These are phyloP conservation scores for Pseudotsuga menziesii DNA, from an alignment of 75 land plant genomes.

Conservation along the genomic window DNA sequence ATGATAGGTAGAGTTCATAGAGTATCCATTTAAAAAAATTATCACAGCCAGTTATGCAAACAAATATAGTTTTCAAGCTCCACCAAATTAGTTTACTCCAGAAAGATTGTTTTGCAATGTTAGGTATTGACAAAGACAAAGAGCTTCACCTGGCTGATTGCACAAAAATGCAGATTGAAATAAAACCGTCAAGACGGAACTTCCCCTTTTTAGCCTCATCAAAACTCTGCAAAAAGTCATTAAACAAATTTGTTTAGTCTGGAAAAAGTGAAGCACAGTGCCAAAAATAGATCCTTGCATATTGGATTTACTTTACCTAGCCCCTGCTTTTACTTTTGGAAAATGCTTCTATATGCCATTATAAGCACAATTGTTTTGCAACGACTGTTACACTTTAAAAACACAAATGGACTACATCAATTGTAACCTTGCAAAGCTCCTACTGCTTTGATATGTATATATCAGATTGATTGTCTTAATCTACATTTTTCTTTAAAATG, in stretches of 20 bases:
- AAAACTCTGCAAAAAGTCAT: constrained; percentile 55
- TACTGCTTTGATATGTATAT: no score
- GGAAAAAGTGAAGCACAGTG: background rate
- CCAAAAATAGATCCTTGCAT: background rate
- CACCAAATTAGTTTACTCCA: background rate
- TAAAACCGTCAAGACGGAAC: constrained; percentile 72
- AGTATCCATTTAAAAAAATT: background rate
- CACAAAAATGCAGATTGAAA: constrained; percentile 81
- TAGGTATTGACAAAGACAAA: background rate
- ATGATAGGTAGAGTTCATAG: background rate
- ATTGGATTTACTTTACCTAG: background rate
- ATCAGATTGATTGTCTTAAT: no score
- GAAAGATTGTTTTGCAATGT: background rate
- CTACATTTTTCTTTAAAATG: no score
- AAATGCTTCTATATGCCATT: no score
- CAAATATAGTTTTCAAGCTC: background rate
- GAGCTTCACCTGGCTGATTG: constrained; percentile 68
- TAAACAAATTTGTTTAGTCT: background rate
- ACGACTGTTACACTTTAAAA: no score
- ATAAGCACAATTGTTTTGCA: no score
- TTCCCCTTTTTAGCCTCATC: constrained; percentile 62
- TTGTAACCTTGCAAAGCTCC: no score
- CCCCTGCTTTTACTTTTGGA: no score
- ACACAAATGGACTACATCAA: no score
- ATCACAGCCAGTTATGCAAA: background rate